Conservation (phyloP, 108 stramenopile species). For the Cylindrotheca closterium region DNA sequence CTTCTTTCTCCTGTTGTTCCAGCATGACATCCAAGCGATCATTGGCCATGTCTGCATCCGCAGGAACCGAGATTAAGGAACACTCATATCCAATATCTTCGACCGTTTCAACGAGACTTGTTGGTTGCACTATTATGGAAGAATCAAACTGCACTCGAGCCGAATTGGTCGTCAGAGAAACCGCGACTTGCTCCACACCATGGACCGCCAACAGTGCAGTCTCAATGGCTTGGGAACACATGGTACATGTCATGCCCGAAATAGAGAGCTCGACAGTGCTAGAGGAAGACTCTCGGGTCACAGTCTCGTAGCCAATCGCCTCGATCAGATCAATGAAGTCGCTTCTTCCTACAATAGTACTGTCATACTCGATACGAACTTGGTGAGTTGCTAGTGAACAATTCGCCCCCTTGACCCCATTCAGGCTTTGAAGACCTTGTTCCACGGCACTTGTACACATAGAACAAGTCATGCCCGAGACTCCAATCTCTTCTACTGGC, state of each 20-base stretch:
- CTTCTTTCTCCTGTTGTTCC: conserved; percentile 37
- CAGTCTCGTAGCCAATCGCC: not conserved
- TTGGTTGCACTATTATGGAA: not conserved
- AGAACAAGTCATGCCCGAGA: not conserved
- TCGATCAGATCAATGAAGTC: not conserved
- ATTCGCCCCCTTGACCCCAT: not conserved
- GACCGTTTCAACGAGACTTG: conserved; percentile 14
- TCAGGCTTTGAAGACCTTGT: not conserved
- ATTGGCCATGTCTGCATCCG: conserved; percentile 7
- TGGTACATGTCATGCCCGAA: conserved; percentile 51
- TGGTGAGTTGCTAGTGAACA: not conserved
- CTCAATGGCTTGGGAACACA: conserved; percentile 40
- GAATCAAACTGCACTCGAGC: conserved; percentile 29
- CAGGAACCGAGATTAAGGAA: not conserved
- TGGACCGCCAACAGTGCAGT: conserved; percentile 13
- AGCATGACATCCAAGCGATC: conserved; percentile 39
- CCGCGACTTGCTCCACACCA: conserved; percentile 31
- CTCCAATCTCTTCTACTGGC: not conserved
- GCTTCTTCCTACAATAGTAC: not conserved
- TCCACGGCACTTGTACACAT: not conserved
- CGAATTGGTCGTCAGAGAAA: conserved; percentile 40
- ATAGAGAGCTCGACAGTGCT: conserved; percentile 15
- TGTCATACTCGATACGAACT: not conserved
- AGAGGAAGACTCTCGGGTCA: not conserved
- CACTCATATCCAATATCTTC: conserved; percentile 41